These are phyloP conservation scores for Thelonectria olida DNA, from an alignment of 2,329 filamentous ascomycete genomes.

Conservation along the genomic window DNA sequence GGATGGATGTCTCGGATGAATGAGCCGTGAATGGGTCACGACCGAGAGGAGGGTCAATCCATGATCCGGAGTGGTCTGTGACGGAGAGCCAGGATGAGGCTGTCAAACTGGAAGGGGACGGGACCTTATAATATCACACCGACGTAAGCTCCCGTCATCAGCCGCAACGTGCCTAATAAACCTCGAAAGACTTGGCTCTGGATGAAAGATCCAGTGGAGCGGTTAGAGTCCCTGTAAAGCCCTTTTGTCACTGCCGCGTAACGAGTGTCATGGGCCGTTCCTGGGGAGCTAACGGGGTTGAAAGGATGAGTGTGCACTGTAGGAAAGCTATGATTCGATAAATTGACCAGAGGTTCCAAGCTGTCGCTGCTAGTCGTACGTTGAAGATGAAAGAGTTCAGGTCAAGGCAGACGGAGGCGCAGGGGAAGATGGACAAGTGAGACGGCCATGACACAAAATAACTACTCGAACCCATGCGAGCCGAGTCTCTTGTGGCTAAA, in stretches of 20 bases:
- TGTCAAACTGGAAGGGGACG: not conserved
- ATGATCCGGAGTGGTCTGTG: slow-evolving; percentile 20
- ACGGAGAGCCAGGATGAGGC: slow-evolving; percentile 20
- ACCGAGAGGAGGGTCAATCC: slow-evolving; percentile 30
- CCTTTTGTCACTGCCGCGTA: slow-evolving; percentile 16
- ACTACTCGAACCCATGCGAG: slow-evolving; percentile 9
- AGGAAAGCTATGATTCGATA: slow-evolving; percentile 32
- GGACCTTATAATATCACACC: slow-evolving; percentile 22
- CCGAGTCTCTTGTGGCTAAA: not conserved
- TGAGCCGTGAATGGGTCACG: slow-evolving; percentile 18
- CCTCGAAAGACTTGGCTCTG: slow-evolving; percentile 4
- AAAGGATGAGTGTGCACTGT: slow-evolving; percentile 28
- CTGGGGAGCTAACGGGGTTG: slow-evolving; percentile 1
- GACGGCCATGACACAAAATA: slow-evolving; percentile 20
- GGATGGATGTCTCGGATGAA: not conserved
- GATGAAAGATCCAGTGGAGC: slow-evolving; percentile 16
- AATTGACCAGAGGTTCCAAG: not conserved
- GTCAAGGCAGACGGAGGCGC: slow-evolving; percentile 1
- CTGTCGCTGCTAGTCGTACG: not conserved
- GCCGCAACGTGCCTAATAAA: not conserved
- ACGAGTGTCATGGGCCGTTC: slow-evolving; percentile 11
- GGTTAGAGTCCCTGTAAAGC: slow-evolving; percentile 24
- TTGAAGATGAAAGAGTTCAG: not conserved
- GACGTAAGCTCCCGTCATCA: slow-evolving; percentile 8
- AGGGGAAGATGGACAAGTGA: not conserved